These are phyloP conservation scores for Beauveria asiatica DNA, from an alignment of 2,329 filamentous ascomycete genomes.

Conservation along the genomic window DNA sequence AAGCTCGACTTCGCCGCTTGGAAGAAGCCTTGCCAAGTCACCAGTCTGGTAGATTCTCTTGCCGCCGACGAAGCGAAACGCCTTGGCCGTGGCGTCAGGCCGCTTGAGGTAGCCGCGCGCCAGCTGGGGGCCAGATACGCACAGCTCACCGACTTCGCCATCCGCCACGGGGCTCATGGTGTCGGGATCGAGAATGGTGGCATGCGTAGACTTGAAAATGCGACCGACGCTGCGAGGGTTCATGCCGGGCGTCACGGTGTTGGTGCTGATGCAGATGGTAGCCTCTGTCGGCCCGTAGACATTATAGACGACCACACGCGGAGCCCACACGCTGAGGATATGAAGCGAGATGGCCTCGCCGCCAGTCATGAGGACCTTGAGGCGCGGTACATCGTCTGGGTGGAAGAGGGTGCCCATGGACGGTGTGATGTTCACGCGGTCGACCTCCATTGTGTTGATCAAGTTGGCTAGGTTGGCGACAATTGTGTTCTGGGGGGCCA, in stretches of 20 bases:
- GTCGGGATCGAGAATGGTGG: neutral
- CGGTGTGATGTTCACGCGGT: neutral
- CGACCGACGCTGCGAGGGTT: neutral
- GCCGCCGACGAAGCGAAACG: neutral
- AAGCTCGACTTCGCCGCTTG: slow-evolving; percentile 14
- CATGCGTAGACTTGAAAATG: neutral
- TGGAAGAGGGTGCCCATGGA: neutral
- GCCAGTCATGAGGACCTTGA: neutral
- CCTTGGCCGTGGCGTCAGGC: neutral
- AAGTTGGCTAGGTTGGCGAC: slow-evolving; percentile 11
- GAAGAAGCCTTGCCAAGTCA: slow-evolving; percentile 13
- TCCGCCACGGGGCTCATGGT: neutral
- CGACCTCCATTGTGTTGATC: slow-evolving; percentile 1
- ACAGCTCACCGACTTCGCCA: neutral
- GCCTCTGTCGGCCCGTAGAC: neutral
- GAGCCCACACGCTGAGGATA: neutral
- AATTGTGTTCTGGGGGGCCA: slow-evolving; percentile 13
- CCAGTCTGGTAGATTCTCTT: neutral
- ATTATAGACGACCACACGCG: neutral
- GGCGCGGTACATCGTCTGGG: neutral
- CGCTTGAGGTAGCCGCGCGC: neutral
- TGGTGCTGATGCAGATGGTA: neutral
- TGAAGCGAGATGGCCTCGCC: neutral
- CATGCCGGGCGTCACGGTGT: neutral
- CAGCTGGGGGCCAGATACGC: neutral